A percentile compares a stretch with the other conserved stretches of the same genome.
phyloP scores from a whole-genome alignment of 805 yeast genomes.

The Tetrapisispora fleetii region DNA sequence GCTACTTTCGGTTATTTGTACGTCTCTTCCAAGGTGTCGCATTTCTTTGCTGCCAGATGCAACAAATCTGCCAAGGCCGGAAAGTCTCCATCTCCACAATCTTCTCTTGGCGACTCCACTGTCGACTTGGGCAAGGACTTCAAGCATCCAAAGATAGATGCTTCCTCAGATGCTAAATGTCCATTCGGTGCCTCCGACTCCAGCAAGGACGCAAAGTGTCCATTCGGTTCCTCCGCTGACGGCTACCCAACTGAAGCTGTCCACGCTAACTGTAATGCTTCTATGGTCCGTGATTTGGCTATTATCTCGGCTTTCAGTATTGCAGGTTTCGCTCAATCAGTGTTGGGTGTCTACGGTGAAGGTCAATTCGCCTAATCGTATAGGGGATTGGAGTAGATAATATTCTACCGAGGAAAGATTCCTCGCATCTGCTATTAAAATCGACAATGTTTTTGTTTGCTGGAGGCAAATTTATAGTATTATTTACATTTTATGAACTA shows the following conservation, averaged over 20 bases:
- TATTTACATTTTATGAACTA: too few species aligned
- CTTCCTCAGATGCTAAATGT: background rate
- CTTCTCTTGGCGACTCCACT: conserved; percentile 15
- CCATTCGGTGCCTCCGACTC: conserved; percentile 5
- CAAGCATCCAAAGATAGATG: conserved; percentile 4
- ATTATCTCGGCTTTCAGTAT: conserved; percentile 12
- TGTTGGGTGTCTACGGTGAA: conserved; percentile 29
- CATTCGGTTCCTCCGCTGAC: conserved; percentile 6
- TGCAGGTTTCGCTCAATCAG: conserved; percentile 21
- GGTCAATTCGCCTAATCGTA: conserved; percentile 14
- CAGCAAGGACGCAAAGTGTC: conserved; percentile 7
- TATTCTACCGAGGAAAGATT: background rate
- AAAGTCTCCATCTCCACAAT: conserved; percentile 3
- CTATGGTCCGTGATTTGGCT: conserved; percentile 12
- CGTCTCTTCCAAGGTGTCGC: conserved; percentile 3
- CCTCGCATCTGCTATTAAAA: background rate
- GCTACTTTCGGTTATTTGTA: conserved; percentile 12
- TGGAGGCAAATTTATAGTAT: too few species aligned
- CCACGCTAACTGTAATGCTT: conserved; percentile 1
- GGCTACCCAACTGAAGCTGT: conserved; percentile 1
- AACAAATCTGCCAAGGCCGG: background rate
- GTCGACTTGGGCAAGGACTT: conserved; percentile 20
- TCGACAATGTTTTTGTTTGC: too few species aligned
- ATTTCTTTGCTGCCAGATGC: background rate
- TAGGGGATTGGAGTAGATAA: too few species aligned